A percentile compares a stretch with the other conserved stretches of the same genome.
phyloP scores from a whole-genome alignment of 306 rosid genomes.

The Acmispon strigosus region DNA sequence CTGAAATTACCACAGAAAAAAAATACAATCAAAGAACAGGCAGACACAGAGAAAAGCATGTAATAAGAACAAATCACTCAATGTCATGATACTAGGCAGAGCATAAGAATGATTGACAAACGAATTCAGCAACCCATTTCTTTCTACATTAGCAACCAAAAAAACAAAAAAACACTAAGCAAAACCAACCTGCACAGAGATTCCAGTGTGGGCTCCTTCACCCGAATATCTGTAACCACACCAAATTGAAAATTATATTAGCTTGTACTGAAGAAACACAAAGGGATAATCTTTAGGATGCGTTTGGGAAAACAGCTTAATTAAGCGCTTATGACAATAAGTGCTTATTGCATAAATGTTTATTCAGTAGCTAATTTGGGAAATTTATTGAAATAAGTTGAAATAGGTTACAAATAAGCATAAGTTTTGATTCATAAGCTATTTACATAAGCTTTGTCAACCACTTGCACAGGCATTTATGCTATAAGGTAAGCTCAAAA shows the following conservation, averaged over 20 bases:
- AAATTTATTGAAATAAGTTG: too few species aligned
- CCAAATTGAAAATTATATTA: constrained; percentile 3
- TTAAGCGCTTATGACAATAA: too few species aligned
- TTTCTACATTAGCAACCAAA: neutral
- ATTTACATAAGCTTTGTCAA: too few species aligned
- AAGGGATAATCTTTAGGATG: neutral
- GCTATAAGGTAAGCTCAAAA: too few species aligned
- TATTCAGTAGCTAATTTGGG: too few species aligned
- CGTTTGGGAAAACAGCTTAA: too few species aligned
- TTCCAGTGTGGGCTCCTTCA: constrained; percentile 86
- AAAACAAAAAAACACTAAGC: neutral
- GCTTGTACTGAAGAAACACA: neutral
- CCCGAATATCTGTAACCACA: constrained; percentile 67
- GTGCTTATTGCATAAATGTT: too few species aligned
- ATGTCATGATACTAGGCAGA: neutral
- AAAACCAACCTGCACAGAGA: constrained; percentile 67
- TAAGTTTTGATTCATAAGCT: too few species aligned
- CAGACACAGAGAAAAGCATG: neutral
- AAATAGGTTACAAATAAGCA: too few species aligned
- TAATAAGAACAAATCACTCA: neutral
- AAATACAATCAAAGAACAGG: neutral
- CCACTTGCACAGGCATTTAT: too few species aligned
- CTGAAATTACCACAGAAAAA: too few species aligned
- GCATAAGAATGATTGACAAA: neutral
- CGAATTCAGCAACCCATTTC: neutral